Evolutionary conservation across 495 filamentous ascomycete species (phyloP), one percentile per base, ranked within the genome.

Genomic region (Penicillium canariense): DNA sequence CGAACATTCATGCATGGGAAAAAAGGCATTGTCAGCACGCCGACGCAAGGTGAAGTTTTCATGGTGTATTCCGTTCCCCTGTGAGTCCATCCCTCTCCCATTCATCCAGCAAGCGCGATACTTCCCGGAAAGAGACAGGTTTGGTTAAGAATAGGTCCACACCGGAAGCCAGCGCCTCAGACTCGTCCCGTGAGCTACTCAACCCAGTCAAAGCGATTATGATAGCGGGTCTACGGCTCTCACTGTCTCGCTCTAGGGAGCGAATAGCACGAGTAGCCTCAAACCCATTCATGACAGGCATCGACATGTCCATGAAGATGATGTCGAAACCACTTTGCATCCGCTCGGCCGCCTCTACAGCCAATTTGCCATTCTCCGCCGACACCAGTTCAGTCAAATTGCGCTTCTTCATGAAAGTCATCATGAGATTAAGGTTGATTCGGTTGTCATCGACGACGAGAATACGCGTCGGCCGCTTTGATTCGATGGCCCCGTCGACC

Each of bases 281-380:
- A n/a, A 89, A 80, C 7, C 87, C 87, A 50, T 88, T 84, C 77
- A 90, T 86, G 0, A 90, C 71, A 0, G 88, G 88, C 88, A 92
- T 91, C 15, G 83, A 84, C 46, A 90, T 85, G 48, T 89, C 85
- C 81, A 83, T 83, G 67, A 84, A 81, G 38, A 84, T 77, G 26
- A 83, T 75, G 53, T 83, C 79, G 51, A 78, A 81, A 22, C 73
- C 76, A 44, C 63, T 51, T n/a, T 49, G 50, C 30, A 69, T 43
- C 27, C 55, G 56, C 51, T 81, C 79, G 3, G 71, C 79, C 0
- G 73, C 73, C 12, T 82, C 70, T 4, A 84, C 74, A 1, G 81
- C 81, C 12, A 79, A 49, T 25, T 79, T 72, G 14, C 81, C 81
- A 47, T 83, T 80, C 51, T 77, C 74, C 3, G 80, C 81, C 0